These are phyloP conservation scores for Naegleria gruberi DNA, from an alignment of 208 protist species.

Conservation along the genomic window DNA sequence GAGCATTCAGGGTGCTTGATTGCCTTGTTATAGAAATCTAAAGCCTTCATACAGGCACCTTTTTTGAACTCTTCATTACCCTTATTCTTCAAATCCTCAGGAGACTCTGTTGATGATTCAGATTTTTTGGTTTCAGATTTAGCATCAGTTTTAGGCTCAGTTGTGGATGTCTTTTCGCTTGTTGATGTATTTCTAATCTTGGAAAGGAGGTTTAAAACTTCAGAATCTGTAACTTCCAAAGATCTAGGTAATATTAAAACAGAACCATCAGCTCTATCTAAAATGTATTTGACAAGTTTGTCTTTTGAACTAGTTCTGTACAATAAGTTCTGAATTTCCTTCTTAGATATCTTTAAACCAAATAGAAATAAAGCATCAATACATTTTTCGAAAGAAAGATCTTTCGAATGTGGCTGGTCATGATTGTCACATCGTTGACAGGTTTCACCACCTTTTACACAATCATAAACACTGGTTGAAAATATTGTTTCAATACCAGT, in stretches of 20 bases:
- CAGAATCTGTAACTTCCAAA: not conserved
- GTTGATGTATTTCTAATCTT: no score
- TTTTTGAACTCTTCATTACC: not conserved
- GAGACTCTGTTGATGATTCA: not conserved
- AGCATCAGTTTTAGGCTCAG: not conserved
- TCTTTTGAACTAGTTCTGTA: not conserved
- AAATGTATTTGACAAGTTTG: not conserved
- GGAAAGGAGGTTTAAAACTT: not conserved
- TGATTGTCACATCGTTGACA: not conserved
- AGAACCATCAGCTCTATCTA: not conserved
- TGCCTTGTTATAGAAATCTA: not conserved
- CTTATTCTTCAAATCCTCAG: not conserved
- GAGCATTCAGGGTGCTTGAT: not conserved
- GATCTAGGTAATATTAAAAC: not conserved
- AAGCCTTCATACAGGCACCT: not conserved
- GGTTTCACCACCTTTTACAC: not conserved
- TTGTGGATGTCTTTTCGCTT: no score
- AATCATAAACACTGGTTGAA: not conserved
- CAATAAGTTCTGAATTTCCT: not conserved
- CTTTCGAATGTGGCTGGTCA: not conserved
- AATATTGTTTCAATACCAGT: not conserved
- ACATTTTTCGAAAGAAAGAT: not conserved
- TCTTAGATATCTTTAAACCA: not conserved
- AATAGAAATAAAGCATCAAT: not conserved
- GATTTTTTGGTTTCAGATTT: not conserved